phyloP scores from a whole-genome alignment of 2,329 filamentous ascomycete genomes.

The Sclerotinia sclerotiorum region DNA sequence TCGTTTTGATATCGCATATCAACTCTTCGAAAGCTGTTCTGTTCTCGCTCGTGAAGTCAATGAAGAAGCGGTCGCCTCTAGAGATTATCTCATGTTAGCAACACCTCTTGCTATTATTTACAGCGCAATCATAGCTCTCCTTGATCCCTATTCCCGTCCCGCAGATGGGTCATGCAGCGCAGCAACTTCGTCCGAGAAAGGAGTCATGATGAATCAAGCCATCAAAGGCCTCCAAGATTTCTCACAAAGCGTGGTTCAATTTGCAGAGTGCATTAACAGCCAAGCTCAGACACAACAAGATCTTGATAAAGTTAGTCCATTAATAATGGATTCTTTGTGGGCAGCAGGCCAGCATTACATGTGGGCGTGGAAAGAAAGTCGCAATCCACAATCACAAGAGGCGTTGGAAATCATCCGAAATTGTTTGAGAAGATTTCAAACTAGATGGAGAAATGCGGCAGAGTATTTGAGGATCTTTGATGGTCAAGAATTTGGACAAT shows the following conservation, averaged over 20 bases:
- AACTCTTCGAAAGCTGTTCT: constrained; percentile 36
- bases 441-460: constrained; percentile 43
- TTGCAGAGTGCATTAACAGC: constrained; percentile 37
- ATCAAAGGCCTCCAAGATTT: constrained; percentile 41
- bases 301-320: constrained; percentile 40
- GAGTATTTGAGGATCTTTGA: constrained; percentile 43
- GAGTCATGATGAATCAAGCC: constrained; percentile 41
- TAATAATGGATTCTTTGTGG: constrained; percentile 45
- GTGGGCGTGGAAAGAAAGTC: constrained; percentile 44
- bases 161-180: constrained; percentile 24
- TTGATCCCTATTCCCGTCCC: constrained; percentile 44
- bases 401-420: constrained; percentile 40
- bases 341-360: constrained; percentile 42
- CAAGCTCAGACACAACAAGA: constrained; percentile 32
- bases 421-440: constrained; percentile 38
- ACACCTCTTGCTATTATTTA: constrained; percentile 37
- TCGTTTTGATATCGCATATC: constrained; percentile 32
- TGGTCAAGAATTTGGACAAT: constrained; percentile 42
- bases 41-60: constrained; percentile 32
- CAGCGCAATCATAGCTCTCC: constrained; percentile 40
- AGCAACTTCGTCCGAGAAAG: constrained; percentile 30
- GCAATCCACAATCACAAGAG: constrained; percentile 38
- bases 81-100: constrained; percentile 34
- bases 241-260: constrained; percentile 37
- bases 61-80: constrained; percentile 33